A percentile compares a stretch with the other conserved stretches of the same genome.
These are phyloP conservation scores for Hyaloscypha finlandica DNA, from an alignment of 495 filamentous ascomycete species.

Conservation along the genomic window DNA sequence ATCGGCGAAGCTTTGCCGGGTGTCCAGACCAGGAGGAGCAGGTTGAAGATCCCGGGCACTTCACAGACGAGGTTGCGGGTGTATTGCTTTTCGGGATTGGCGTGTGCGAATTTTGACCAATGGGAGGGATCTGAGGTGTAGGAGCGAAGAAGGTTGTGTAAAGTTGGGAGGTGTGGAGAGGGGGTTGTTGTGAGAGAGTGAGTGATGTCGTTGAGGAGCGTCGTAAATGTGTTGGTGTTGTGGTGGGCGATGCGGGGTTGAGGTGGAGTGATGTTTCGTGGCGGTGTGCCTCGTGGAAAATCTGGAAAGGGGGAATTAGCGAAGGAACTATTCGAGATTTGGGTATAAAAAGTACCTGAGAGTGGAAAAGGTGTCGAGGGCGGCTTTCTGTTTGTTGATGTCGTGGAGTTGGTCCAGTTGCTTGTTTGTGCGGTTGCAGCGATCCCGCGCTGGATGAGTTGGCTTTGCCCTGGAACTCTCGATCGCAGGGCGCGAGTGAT, in stretches of 20 bases:
- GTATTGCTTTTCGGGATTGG: slow-evolving; percentile 65
- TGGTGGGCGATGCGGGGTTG: slow-evolving; percentile 1
- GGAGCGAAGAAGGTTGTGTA: slow-evolving; percentile 21
- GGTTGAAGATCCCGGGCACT: slow-evolving; percentile 39
- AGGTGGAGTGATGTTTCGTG: background rate
- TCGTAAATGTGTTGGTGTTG: slow-evolving; percentile 15
- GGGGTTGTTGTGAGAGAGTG: slow-evolving; percentile 14
- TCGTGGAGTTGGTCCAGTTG: background rate
- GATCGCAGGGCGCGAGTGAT: slow-evolving; percentile 3
- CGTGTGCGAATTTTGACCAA: slow-evolving; percentile 74
- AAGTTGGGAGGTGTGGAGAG: slow-evolving; percentile 12
- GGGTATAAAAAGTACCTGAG: background rate
- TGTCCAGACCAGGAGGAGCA: slow-evolving; percentile 91
- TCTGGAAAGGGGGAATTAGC: slow-evolving; percentile 1
- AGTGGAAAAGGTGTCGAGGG: background rate
- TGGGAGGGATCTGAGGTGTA: slow-evolving; percentile 42
- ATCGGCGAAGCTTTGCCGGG: slow-evolving; percentile 83
- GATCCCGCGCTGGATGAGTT: slow-evolving; percentile 7
- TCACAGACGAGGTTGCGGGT: slow-evolving; percentile 91
- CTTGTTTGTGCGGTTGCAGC: slow-evolving; percentile 2
- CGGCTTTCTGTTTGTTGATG: background rate
- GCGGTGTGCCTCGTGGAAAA: background rate
- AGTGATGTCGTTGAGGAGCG: slow-evolving; percentile 26
- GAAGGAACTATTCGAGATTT: background rate
- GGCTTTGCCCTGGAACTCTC: background rate